Evolutionary conservation across 2,329 filamentous ascomycete species (phyloP).

Genomic region (Ceratocystiopsis brevicomis): DNA sequence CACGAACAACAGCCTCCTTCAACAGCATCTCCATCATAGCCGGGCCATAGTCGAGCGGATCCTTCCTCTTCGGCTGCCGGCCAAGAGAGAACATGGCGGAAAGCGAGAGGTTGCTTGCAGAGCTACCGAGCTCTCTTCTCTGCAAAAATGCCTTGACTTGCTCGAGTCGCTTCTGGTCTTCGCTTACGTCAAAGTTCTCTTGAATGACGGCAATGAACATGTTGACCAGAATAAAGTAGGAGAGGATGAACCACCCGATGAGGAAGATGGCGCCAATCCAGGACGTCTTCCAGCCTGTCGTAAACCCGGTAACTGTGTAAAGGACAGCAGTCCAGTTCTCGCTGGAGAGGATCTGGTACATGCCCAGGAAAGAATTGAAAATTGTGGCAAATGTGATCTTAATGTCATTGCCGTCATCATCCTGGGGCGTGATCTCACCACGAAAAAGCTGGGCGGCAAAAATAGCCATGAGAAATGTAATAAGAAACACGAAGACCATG

Average conservation of each 20-base stretch:
- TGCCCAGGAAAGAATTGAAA: constrained; percentile 88
- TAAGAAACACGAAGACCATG: constrained; percentile 88
- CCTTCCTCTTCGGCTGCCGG: constrained; percentile 42
- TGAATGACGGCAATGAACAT: constrained; percentile 99
- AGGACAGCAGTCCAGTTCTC: constrained; percentile 88
- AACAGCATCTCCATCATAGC: constrained; percentile 90
- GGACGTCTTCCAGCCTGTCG: constrained; percentile 46
- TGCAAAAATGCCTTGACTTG: constrained; percentile 92
- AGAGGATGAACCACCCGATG: constrained; percentile 86
- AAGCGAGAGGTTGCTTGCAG: constrained; percentile 56
- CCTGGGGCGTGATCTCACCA: constrained; percentile 54
- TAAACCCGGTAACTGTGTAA: constrained; percentile 60
- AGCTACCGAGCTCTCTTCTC: constrained; percentile 63
- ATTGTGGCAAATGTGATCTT: constrained; percentile 71
- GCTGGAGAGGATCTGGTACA: constrained; percentile 93
- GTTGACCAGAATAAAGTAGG: constrained; percentile 90
- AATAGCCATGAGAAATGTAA: constrained; percentile 85
- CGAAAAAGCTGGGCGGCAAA: constrained; percentile 87
- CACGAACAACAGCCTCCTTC: constrained; percentile 85
- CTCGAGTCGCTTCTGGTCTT: constrained; percentile 92
- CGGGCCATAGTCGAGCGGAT: constrained; percentile 80
- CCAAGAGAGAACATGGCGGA: constrained; percentile 49
- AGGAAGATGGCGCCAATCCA: constrained; percentile 89
- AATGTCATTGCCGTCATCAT: constrained; percentile 41
- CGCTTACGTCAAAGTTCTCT: constrained; percentile 96